Base-by-base conservation (phyloP, 108 stramenopile species). In the Epipyxis sp. region DNA sequence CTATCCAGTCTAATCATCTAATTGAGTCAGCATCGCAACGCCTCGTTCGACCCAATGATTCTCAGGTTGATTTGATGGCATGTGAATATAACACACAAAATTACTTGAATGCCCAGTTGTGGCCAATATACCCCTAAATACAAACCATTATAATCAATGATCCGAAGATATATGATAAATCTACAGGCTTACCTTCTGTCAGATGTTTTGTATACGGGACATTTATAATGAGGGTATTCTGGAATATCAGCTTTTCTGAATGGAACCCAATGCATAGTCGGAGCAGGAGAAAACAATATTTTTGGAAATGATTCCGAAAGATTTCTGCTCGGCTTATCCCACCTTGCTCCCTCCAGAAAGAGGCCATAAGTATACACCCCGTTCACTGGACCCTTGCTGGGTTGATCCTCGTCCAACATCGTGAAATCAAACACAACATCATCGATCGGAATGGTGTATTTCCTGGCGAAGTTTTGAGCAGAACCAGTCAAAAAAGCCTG, bases 271-370 rank as follows among this genome's bases (percentile, higher is more conserved):
- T 82, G 87, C 44, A 89, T 82, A 58, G 86, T 65, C 0, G 89
- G 89, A 1, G 88, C 87, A 1, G 29, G 0, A 1, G 80, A 43
- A 30, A 88, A 89, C 16, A 89, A 81, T 20, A 83, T 69, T 78
- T 90, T 90, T 10, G 89, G 89, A 10, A 69, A 34, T 3, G 82
- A 78, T 45, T 90, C 89, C 0, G 61, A 84, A 32, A 90, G 83
- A 16, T 37, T 50, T 35, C 59, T 34, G 10, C 25, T 34, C 0
- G 59, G 42, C 43, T 50, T 76, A 50, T 89, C 86, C 90, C 90
- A 90, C 42, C 86, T 69, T n/a, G 86, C 86, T 2, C 88, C 90
- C 72, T 90, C 90, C 20, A 90, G 59, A 69, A 85, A 90, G 27
- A 90, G 43, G 1, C 90, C 90, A 37, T 83, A 39, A 1, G 82